A percentile compares a stretch with the other conserved stretches of the same genome.
Conservation (phyloP, 306 rosid species). For the Rubus parviflorus region DNA sequence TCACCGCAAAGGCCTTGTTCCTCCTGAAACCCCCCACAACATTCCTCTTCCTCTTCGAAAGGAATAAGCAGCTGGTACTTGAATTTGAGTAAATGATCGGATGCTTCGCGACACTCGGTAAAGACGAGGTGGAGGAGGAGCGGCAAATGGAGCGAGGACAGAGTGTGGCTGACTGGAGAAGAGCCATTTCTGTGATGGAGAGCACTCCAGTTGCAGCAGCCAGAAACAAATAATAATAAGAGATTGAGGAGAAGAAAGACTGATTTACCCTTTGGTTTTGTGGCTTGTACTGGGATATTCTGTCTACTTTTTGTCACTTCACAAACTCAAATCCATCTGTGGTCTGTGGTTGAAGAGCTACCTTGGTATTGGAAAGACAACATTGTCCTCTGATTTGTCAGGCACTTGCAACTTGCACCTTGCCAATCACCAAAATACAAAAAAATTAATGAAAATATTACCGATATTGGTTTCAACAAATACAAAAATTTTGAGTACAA, state of each 20-base stretch:
- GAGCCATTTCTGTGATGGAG: conserved; percentile 50
- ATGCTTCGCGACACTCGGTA: conserved; percentile 26
- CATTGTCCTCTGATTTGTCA: not conserved
- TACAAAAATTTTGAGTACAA: too few species aligned
- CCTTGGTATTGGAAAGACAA: conserved; percentile 10
- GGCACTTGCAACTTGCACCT: not conserved
- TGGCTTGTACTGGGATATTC: conserved; percentile 5
- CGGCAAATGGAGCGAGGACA: conserved; percentile 39
- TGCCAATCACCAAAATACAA: too few species aligned
- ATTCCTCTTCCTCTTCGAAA: conserved; percentile 4
- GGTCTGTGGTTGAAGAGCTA: too few species aligned
- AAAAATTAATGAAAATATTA: too few species aligned
- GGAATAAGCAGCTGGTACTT: too few species aligned
- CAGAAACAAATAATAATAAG: not conserved
- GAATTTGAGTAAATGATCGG: conserved; percentile 27
- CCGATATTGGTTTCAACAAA: too few species aligned
- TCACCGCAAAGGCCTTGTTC: conserved; percentile 30
- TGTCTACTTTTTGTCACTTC: conserved; percentile 12
- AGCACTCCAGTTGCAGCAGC: conserved; percentile 6
- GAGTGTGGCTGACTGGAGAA: conserved; percentile 42
- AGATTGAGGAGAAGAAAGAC: conserved; percentile 22
- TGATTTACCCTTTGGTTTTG: not conserved
- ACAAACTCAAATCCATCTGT: not conserved
- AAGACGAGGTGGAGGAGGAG: conserved; percentile 23
- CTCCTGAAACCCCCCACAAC: conserved; percentile 28